Conservation (phyloP, 805 yeast genomes). For the Saturnispora hagleri region DNA sequence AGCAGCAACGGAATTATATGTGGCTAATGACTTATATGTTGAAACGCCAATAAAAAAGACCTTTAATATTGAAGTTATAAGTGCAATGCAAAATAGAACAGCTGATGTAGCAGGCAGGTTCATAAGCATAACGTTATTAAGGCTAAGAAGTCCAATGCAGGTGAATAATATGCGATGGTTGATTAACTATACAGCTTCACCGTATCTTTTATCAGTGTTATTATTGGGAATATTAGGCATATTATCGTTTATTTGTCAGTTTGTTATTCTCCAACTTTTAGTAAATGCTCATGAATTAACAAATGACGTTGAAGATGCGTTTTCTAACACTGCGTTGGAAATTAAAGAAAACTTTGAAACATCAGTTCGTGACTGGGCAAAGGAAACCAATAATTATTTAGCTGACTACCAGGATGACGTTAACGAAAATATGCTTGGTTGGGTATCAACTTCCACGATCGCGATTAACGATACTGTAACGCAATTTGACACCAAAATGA, state of each 20-base stretch:
- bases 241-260: constrained; percentile 45
- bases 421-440: constrained; percentile 59
- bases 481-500: constrained; percentile 49
- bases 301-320: constrained; percentile 3
- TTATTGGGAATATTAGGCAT: constrained; percentile 51
- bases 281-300: constrained; percentile 3
- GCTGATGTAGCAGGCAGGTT: constrained; percentile 14
- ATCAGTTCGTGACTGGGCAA: constrained; percentile 41
- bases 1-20: constrained; percentile 23
- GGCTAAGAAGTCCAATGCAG: constrained; percentile 11
- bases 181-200: constrained; percentile 42
- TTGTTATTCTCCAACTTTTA: constrained; percentile 29
- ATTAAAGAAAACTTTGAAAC: constrained; percentile 19
- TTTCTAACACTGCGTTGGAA: constrained; percentile 11
- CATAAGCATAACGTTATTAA: constrained; percentile 11
- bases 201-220: constrained; percentile 41
- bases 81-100: constrained; percentile 20
- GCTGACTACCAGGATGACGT: constrained; percentile 37
- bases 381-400: constrained; percentile 48
- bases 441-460: constrained; percentile 49
- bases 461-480: constrained; percentile 53
- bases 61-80: constrained; percentile 21
- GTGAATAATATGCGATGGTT: constrained; percentile 32
- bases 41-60: constrained; percentile 8
- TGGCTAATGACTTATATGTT: constrained; percentile 14